Evolutionary conservation across 768 basidiomycete species (phyloP), one percentile per base, ranked within the genome.

Genomic region (Xanthoconium purpureum): DNA sequence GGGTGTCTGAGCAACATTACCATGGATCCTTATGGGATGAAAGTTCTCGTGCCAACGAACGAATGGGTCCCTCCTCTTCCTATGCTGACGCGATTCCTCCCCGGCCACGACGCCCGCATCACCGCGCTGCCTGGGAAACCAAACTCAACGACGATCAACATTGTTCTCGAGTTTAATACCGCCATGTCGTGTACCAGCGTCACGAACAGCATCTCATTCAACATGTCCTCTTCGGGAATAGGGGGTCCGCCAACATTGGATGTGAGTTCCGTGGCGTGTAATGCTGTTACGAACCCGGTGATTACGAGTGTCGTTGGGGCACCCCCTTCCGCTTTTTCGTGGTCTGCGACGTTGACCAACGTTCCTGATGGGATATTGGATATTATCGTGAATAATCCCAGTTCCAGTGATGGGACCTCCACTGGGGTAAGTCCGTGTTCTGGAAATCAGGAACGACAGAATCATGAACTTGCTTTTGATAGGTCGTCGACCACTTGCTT

Each of bases 31-130:
- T 94, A 82, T 64, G 83, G 88, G 33, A 94, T 88, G 80, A 94
- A 94, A 71, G 84, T 83, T 1, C 77, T 94, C 18, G 91, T 97
- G 9, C 90, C 89, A 0, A 39, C 57, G 1, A 63, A 56, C 0
- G 77, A 87, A 60, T 97, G 93, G 91, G 74, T 83, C 7, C 62
- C 82, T 7, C 85, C 89, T 50, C 81, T 77, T 6, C 90, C 94
- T 15, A 81, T 83, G 53, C 70, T 97, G 54, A 91, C 91, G 17
- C 82, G 81, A 52, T 96, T 96, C 72, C 67, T 72, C 3, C 94
- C 94, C 0, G 94, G 94, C 2, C 94, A 97, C 69, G 94, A 97
- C 64, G 78, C 84, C 42, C 88, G 94, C 42, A 74, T 92, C 38
- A 69, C 71, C 17, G 79, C 78, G 18, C 51, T 38, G 1, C 9